Evolutionary conservation across 129 eudicot species (phyloP).

Genomic region (Erigeron canadensis): DNA sequence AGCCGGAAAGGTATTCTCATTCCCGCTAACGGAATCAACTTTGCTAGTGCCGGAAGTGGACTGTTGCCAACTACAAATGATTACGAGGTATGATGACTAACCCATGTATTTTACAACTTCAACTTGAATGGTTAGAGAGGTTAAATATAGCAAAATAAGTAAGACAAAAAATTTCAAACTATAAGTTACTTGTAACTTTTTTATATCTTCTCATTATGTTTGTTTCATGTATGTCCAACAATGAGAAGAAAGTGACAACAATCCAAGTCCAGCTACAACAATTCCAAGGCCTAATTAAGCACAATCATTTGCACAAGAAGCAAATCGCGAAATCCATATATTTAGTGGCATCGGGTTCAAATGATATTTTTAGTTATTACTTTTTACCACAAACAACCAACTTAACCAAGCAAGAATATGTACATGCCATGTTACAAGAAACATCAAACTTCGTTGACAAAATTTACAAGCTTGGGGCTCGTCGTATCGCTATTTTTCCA

Average conservation of each 20-base stretch:
- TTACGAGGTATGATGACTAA: constrained; percentile 23
- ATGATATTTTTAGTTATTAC: constrained; percentile 64
- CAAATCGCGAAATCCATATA: constrained; percentile 38
- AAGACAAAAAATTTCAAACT: too few species aligned
- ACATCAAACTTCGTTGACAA: constrained; percentile 34
- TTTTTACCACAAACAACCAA: constrained; percentile 31
- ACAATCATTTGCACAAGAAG: background rate
- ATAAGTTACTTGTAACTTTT: too few species aligned
- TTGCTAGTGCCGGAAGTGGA: constrained; percentile 88
- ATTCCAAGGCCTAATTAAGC: constrained; percentile 39
- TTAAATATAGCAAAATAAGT: too few species aligned
- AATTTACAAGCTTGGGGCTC: constrained; percentile 58
- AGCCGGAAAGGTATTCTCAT: constrained; percentile 20
- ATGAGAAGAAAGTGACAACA: constrained; percentile 54
- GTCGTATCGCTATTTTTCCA: constrained; percentile 49
- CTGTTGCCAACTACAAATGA: constrained; percentile 53
- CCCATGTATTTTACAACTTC: too few species aligned
- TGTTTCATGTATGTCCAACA: constrained; percentile 13
- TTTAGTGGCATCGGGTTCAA: constrained; percentile 65
- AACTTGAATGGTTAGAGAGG: too few species aligned
- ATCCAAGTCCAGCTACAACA: constrained; percentile 61
- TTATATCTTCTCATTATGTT: background rate
- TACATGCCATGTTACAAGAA: constrained; percentile 52
- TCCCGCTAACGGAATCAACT: constrained; percentile 71
- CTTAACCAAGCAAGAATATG: constrained; percentile 39